Base-by-base conservation (phyloP, 2,329 filamentous ascomycete genomes). In the Cladorrhinum sp. region DNA sequence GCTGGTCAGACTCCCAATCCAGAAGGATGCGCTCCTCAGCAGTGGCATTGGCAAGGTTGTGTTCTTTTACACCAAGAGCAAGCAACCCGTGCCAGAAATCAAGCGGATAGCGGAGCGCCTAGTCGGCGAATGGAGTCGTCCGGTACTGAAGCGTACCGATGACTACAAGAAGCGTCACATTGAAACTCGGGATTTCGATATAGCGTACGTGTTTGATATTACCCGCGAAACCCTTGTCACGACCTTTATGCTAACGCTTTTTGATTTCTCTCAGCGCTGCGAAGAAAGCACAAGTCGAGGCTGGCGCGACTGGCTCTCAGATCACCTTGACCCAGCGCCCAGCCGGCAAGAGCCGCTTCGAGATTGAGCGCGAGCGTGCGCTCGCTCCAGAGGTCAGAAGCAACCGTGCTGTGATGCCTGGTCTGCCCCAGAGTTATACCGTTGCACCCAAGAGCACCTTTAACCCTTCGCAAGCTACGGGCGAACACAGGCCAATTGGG, bases 41-140 rank as follows among this genome's bases (percentile, higher is more conserved):
- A 96, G 91, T 69, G 93, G 94, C 20, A 95, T 99, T 66, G 95
- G 95, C 72, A 97, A 97, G 74, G 92, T 99, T 53, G 89, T 97
- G 57, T 85, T 96, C 64, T 99, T 97, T 79, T 99, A 99, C 77
- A 97, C 93, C 55, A 93, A 93, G 76, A 96, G 91, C 80, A 96
- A 93, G 79, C 89, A 91, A 67, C 90, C 93, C 0, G 91, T 98
- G 76, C 80, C 88, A 3, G 84, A 82, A 63, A 97, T 99, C 80
- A 97, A 97, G 80, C 88, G 94, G 67, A 91, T 93, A 77, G 95
- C 95, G 0, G 93, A 98, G 78, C 86, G 90, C 54, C 81, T 98
- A n/a, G 82, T 97, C 60, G 91, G 91, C 60, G 94, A 98, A 73
- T 99, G 95, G 95, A 96, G 92, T 66, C 84, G 95, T 46, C 93